Evolutionary conservation across 352 stramenopile genomes (phyloP), one percentile per base, ranked within the genome.

Genomic region (Lagenidium giganteum): DNA sequence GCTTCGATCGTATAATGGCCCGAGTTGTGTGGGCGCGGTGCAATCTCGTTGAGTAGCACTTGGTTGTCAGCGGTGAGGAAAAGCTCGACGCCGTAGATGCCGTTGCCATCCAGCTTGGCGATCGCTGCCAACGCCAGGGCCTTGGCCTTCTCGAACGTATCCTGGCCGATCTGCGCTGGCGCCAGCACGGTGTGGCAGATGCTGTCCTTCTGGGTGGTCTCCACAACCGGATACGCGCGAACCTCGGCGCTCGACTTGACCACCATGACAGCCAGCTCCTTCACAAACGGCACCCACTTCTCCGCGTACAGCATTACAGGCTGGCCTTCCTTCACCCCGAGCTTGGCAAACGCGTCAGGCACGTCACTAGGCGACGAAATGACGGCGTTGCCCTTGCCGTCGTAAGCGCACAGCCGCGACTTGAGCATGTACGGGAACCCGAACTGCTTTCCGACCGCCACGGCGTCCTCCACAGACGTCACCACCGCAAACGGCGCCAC

Each of bases 371-470:
- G 66, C 9, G 63, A 67, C 23, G 83, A 70, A 0, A 98, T 74
- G 21, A 98, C 85, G n/a, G 86, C 87, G 67, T 99, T 99, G 37
- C 96, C 96, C 26, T 87, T 86, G 43, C 96, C 96, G 60, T 99
- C 96, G 63, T 99, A 99, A 22, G 90, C 96, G 35, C 93, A 93
- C 22, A 77, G 77, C 36, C 95, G 82, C 21, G 92, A 95, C 71
- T 99, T 99, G 44, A 99, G 87, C 94, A 99, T 98, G 36, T 97
- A 88, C n/a, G 96, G 96, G 49, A 98, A 96, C n/a, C 95, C 96
- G 32, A 88, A 92, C 13, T 28, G 17, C 32, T 65, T 21, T 2
- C 80, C 74, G 16, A 86, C 58, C 4, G 61, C 57, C 23, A 62
- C 25, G 4, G 74, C 80, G 4, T 68, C 61, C 12, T 66, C 42